Evolutionary conservation across 2,329 filamentous ascomycete genomes (phyloP), one percentile per base, ranked within the genome.

Genomic region (Diaporthe capsici): DNA sequence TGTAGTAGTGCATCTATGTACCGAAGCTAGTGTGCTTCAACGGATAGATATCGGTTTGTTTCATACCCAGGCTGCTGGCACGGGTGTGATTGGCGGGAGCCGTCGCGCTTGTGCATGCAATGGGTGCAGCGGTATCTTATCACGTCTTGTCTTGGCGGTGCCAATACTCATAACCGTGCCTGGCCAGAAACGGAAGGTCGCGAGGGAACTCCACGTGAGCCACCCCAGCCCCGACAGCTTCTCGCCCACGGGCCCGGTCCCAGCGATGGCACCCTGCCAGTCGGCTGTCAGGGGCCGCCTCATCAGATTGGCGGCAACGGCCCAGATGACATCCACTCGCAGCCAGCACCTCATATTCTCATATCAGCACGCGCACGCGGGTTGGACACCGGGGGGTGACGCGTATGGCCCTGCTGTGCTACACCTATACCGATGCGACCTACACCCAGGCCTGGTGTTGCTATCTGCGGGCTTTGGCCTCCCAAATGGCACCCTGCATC

Each of bases 401-500:
- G 65, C 65, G 65, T 70, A 55, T 7, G 31, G 49, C 9, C 47
- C 31, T 37, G 65, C 28, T 70, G 65, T 55, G 31, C 65, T 55
- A 49, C 34, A 28, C 34, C 65, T 51, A 51, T 70, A 55, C 65
- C 17, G 55, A 39, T 70, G 42, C 65, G 49, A 70, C 49, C 47
- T 70, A 39, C 49, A 20, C 65, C 65, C 65, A 25, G 49, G 47
- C 22, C 42, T 55, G n/a, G 17, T n/a, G 65, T 42, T 55, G 8
- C 65, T 70, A 70, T 70, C 65, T 68, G 65, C 47, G 65, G 65
- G 65, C 65, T 68, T 53, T 68, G 65, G 65, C 65, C 65, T 53
- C 65, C 65, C 31, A 68, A n/a, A 37, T 53, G 65, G 65, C 49
- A 55, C 65, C 65, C 37, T 70, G 65, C 65, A 55, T 70, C 49